Evolutionary conservation across 441 rosid genomes (phyloP).

Genomic region (Dalechampia spathulata): DNA sequence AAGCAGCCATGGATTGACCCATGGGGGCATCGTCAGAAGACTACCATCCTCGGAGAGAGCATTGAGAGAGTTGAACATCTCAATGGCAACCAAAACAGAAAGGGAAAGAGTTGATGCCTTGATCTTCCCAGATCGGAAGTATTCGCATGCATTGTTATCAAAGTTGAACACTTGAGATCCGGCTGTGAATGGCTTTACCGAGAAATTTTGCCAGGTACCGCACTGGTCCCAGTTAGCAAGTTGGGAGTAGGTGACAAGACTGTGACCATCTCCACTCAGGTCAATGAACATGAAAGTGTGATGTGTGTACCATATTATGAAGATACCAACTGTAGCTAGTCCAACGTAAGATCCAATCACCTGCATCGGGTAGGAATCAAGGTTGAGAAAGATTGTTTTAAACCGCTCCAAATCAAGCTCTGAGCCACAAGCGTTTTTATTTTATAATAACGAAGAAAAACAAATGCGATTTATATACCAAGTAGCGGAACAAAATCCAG

Average conservation of each 20-base stretch:
- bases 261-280: slow-evolving; percentile 81
- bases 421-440: neutral
- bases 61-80: slow-evolving; percentile 95
- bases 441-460: neutral
- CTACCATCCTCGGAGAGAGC: slow-evolving; percentile 91
- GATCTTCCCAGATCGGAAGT: slow-evolving; percentile 71
- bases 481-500: slow-evolving; percentile 91
- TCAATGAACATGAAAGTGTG: slow-evolving; percentile 63
- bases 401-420: too few species aligned
- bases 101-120: slow-evolving; percentile 92
- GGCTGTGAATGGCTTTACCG: slow-evolving; percentile 67
- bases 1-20: slow-evolving; percentile 90
- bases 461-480: slow-evolving; percentile 33
- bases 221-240: slow-evolving; percentile 83
- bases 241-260: slow-evolving; percentile 68
- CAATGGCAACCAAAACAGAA: slow-evolving; percentile 85
- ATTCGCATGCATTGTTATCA: slow-evolving; percentile 63
- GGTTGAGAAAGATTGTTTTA: neutral
- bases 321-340: slow-evolving; percentile 84
- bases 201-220: slow-evolving; percentile 56
- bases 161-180: slow-evolving; percentile 49
- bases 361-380: slow-evolving; percentile 25
- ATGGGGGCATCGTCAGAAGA: slow-evolving; percentile 80
- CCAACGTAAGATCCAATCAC: slow-evolving; percentile 91
- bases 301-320: slow-evolving; percentile 89